These are phyloP conservation scores for Erodium trifolium DNA, from an alignment of 441 rosid species.

Conservation along the genomic window DNA sequence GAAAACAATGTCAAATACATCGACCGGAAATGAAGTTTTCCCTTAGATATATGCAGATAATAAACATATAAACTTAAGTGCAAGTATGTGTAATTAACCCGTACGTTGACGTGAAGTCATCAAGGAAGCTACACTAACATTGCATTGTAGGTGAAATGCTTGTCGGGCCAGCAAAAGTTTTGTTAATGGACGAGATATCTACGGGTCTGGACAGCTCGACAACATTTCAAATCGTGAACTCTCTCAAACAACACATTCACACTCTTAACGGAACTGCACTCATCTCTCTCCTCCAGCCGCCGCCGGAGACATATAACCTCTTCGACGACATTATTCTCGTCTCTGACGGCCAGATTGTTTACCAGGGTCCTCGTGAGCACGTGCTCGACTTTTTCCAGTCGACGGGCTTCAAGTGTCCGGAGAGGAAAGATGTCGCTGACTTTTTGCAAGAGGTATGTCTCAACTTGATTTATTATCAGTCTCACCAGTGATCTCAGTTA, in stretches of 20 bases:
- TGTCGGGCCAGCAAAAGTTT: conserved; percentile 66
- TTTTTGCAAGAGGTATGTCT: conserved; percentile 59
- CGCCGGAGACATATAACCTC: conserved; percentile 78
- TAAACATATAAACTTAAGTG: too few species aligned
- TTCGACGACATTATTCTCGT: conserved; percentile 85
- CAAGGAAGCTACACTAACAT: too few species aligned
- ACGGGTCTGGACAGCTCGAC: conserved; percentile 91
- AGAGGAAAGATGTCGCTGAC: conserved; percentile 80
- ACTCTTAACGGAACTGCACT: conserved; percentile 69
- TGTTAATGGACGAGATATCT: conserved; percentile 92
- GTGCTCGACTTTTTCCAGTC: conserved; percentile 59
- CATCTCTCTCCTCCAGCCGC: conserved; percentile 90
- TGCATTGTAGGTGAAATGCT: conserved; percentile 58
- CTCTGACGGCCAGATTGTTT: conserved; percentile 63
- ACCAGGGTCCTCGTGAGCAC: conserved; percentile 74
- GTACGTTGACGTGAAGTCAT: too few species aligned
- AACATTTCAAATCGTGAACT: conserved; percentile 70
- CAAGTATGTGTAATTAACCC: too few species aligned
- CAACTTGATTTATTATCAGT: conserved; percentile 1
- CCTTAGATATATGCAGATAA: too few species aligned
- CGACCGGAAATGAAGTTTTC: too few species aligned
- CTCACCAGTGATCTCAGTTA: not conserved
- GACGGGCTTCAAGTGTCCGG: conserved; percentile 82
- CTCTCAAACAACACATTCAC: conserved; percentile 54
- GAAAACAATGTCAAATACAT: too few species aligned